Percentiles rank a stretch among this genome's conserved stretches.
phyloP scores from a whole-genome alignment of 2,329 filamentous ascomycete genomes.

The Purpureocillium lavendulum region DNA sequence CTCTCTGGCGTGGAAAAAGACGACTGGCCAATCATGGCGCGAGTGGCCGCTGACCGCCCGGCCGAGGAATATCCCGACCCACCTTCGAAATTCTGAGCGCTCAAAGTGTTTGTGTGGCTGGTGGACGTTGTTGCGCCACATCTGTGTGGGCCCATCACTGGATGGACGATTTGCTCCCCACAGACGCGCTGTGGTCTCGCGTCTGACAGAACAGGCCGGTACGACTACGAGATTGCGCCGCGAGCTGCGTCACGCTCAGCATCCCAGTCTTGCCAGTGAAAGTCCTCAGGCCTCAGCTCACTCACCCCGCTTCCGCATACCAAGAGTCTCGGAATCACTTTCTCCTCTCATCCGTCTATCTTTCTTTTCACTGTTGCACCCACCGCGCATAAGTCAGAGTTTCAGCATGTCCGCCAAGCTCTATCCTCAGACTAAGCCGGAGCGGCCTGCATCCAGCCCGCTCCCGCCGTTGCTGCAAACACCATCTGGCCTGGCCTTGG shows the following conservation, averaged over 20 bases:
- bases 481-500: slow-evolving; percentile 76
- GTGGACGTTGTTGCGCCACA: slow-evolving; percentile 2
- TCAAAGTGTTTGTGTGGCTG: too few species aligned
- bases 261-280: too few species aligned
- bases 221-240: too few species aligned
- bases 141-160: background rate
- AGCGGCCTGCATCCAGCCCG: slow-evolving; percentile 33
- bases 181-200: too few species aligned
- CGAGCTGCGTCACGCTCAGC: too few species aligned
- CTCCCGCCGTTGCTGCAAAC: slow-evolving; percentile 81
- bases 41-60: slow-evolving; percentile 5
- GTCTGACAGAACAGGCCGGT: background rate
- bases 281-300: too few species aligned
- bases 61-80: slow-evolving; percentile 12
- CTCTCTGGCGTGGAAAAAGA: slow-evolving; percentile 12
- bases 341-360: background rate
- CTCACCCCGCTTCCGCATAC: too few species aligned
- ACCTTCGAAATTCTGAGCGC: background rate
- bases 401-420: slow-evolving; percentile 26
- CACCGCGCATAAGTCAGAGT: too few species aligned
- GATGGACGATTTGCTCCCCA: too few species aligned
- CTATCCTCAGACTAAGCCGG: slow-evolving; percentile 26
- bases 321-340: background rate
- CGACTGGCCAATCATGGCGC: slow-evolving; percentile 22
- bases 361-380: background rate